Conservation (phyloP, 306 rosid species). For the Quercus alba region DNA sequence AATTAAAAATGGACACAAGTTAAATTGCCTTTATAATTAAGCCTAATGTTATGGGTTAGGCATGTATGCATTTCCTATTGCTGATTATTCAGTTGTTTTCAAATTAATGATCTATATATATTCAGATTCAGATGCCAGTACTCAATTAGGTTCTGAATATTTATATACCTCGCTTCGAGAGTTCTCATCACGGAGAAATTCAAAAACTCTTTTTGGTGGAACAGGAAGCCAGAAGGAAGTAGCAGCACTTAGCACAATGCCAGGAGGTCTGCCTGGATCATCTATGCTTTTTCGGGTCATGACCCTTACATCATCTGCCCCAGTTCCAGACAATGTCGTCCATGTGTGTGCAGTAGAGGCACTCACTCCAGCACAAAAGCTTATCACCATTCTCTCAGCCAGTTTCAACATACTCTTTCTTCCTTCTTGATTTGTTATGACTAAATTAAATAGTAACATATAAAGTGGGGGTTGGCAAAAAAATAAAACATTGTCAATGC, state of each 20-base stretch:
- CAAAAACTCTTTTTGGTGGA: slow-evolving; percentile 77
- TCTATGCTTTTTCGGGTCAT: slow-evolving; percentile 95
- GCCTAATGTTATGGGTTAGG: no score
- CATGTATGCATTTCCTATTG: no score
- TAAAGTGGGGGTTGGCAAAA: background rate
- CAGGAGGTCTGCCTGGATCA: slow-evolving; percentile 95
- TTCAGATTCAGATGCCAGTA: no score
- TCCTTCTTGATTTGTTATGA: slow-evolving; percentile 91
- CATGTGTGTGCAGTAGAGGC: slow-evolving; percentile 95
- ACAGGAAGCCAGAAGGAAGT: slow-evolving; percentile 98
- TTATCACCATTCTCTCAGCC: slow-evolving; percentile 95
- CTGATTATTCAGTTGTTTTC: no score
- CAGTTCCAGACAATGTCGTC: slow-evolving; percentile 88
- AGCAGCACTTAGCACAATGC: slow-evolving; percentile 92
- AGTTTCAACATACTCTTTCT: slow-evolving; percentile 94
- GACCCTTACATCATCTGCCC: slow-evolving; percentile 93
- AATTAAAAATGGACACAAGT: no score
- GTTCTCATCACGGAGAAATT: slow-evolving; percentile 86
- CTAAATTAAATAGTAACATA: slow-evolving; percentile 19
- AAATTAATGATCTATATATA: background rate
- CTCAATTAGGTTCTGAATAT: background rate
- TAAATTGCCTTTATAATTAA: no score
- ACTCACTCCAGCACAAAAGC: slow-evolving; percentile 96
- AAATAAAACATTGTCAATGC: background rate
- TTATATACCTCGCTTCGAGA: slow-evolving; percentile 78